phyloP scores from a whole-genome alignment of 352 stramenopile species.

The Phytophthora pinifolia region DNA sequence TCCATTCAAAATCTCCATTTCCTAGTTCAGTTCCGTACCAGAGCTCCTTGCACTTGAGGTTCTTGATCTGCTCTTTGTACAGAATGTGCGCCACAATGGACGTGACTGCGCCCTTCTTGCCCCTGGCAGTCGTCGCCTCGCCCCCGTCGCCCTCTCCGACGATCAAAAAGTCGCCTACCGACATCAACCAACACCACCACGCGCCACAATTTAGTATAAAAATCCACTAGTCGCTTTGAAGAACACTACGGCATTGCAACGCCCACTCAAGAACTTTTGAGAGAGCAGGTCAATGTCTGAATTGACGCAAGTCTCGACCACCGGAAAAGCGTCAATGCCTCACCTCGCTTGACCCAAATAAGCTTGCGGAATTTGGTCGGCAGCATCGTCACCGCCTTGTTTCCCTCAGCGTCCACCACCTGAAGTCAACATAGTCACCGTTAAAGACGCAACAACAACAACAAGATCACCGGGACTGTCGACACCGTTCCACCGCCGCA shows the following conservation, averaged over 20 bases:
- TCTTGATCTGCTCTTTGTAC: constrained; percentile 99
- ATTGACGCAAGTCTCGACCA: too few species aligned
- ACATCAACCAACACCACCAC: constrained; percentile 1
- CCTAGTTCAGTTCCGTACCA: constrained; percentile 65
- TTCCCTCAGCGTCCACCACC: constrained; percentile 63
- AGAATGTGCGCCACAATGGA: constrained; percentile 96
- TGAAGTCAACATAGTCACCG: constrained; percentile 14
- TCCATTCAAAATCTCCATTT: constrained; percentile 5
- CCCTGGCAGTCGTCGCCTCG: constrained; percentile 70
- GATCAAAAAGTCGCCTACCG: constrained; percentile 94
- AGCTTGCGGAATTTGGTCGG: constrained; percentile 98
- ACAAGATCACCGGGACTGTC: background rate
- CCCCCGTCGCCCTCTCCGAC: constrained; percentile 75
- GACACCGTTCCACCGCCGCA: constrained; percentile 32
- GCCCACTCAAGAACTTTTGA: background rate
- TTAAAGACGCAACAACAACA: background rate
- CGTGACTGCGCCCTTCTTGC: constrained; percentile 89
- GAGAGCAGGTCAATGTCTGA: too few species aligned
- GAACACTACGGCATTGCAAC: background rate
- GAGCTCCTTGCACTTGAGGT: constrained; percentile 93
- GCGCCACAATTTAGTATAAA: background rate
- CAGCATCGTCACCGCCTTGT: constrained; percentile 91
- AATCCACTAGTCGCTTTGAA: background rate
- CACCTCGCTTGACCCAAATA: constrained; percentile 97
- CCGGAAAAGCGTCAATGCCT: background rate